Evolutionary conservation across 257 asterid species (phyloP).

Genomic region (Penstemon newberryi): DNA sequence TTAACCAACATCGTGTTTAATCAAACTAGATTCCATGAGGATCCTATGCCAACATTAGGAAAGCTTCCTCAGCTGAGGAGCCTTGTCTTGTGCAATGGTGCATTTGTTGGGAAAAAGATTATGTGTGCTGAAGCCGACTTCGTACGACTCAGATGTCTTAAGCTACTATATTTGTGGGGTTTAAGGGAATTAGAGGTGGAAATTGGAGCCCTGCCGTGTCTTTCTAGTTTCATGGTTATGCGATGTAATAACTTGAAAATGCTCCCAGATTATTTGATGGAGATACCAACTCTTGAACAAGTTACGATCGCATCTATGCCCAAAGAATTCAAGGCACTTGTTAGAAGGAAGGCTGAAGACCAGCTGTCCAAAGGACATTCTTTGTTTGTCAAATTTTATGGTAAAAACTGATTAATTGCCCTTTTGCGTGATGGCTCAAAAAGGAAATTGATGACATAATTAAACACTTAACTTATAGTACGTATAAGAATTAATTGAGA

Average conservation of each 20-base stretch:
- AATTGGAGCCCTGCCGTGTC: conserved; percentile 27
- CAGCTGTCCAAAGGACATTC: no score
- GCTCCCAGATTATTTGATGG: conserved; percentile 15
- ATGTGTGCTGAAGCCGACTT: conserved; percentile 21
- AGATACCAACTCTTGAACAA: conserved; percentile 10
- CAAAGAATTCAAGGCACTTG: conserved; percentile 1
- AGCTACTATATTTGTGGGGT: conserved; percentile 20
- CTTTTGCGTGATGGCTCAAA: no score
- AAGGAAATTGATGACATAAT: no score
- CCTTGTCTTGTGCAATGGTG: conserved; percentile 33
- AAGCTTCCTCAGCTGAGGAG: conserved; percentile 26
- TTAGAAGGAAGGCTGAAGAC: not conserved
- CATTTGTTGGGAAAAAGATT: conserved; percentile 29
- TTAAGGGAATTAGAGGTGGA: conserved; percentile 29
- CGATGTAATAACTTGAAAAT: conserved; percentile 23
- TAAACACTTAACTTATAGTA: no score
- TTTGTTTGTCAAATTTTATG: no score
- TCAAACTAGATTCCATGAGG: conserved; percentile 27
- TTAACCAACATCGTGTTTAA: conserved; percentile 28
- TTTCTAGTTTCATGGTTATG: conserved; percentile 23
- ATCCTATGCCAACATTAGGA: conserved; percentile 38
- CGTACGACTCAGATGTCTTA: conserved; percentile 30
- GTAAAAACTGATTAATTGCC: no score
- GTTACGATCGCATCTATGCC: conserved; percentile 25
- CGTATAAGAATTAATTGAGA: no score